A percentile compares a stretch with the other conserved stretches of the same genome.
These are phyloP conservation scores for Lasiodiplodia sp. DNA, from an alignment of 2,329 filamentous ascomycete species.

Conservation along the genomic window DNA sequence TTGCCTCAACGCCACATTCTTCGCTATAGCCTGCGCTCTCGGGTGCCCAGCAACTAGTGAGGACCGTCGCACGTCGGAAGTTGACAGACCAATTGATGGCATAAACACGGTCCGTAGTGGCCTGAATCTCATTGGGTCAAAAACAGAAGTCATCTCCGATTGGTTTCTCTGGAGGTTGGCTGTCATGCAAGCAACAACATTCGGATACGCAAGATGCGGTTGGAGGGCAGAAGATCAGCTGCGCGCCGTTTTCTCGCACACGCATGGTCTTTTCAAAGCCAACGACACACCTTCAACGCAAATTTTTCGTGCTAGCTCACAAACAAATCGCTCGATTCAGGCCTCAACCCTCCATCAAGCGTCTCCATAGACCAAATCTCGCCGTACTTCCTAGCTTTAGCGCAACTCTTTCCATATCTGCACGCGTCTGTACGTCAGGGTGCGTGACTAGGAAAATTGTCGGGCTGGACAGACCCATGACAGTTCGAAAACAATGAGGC, in stretches of 20 bases:
- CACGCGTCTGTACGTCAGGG: neutral
- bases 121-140: neutral
- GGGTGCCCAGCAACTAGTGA: neutral
- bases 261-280: neutral
- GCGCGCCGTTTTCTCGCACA: neutral
- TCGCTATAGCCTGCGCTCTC: neutral
- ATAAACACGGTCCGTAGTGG: neutral
- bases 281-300: neutral
- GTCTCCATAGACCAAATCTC: neutral
- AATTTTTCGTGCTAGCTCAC: neutral
- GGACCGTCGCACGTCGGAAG: neutral
- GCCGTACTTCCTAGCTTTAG: neutral
- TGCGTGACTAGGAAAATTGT: neutral
- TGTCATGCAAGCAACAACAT: conserved; percentile 6
- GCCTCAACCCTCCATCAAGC: neutral
- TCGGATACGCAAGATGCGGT: neutral
- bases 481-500: conserved; percentile 1
- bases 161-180: neutral
- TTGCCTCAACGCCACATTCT: neutral
- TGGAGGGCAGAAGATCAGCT: neutral
- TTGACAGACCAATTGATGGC: neutral
- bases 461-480: neutral
- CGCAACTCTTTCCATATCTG: neutral
- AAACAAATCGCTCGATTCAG: neutral
- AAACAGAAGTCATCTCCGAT: conserved; percentile 18